Evolutionary conservation across 352 stramenopile genomes (phyloP), one percentile per base, ranked within the genome.

Genomic region (Pythium utonaiense): DNA sequence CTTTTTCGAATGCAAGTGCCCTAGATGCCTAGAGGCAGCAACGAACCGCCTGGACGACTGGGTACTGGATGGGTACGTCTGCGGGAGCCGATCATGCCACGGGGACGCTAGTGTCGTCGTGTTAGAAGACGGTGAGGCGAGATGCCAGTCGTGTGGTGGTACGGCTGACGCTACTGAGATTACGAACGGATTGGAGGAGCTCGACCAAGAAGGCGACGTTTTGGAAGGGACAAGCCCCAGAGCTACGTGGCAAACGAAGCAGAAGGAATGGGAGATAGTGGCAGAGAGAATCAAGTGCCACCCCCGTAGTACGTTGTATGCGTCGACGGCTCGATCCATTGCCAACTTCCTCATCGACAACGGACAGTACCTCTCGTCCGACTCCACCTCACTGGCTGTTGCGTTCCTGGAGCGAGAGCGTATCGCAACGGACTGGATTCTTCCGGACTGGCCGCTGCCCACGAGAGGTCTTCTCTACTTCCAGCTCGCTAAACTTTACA

Each of bases 1-100:
- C 41, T 93, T 91, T 49, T 93, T 93, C 31, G 53, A 75, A 4
- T 93, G 83, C 47, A 12, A 66, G 8, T 93, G 83, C 53, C 2
- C 17, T 12, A 55, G 68, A 3, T 75, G 68, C 31, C n/a, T 27
- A 1, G 7, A 21, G 6, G 45, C 52, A 12, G 22, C 28, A 10
- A 14, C n/a, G 9, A 17, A 53, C 0, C 34, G 22, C 3, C 0
- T 30, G 8, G 64, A 66, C 28, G 64, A 70, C 42, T 33, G 45
- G 36, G 4, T 57, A 5, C 47, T 70, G 6, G 64, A 70, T 49
- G 64, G 64, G 6, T 70, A 53, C 34, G 9, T 19, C 0, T 70
- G 64, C 38, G 16, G 17, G 19, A 62, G 44, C 13, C 13, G 17
- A 3, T n/a, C 40, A 28, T 65, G 58, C 33, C 9, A 34, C 12